phyloP scores from a whole-genome alignment of 2,329 filamentous ascomycete species.

The Aspergillus costaricaensis region DNA sequence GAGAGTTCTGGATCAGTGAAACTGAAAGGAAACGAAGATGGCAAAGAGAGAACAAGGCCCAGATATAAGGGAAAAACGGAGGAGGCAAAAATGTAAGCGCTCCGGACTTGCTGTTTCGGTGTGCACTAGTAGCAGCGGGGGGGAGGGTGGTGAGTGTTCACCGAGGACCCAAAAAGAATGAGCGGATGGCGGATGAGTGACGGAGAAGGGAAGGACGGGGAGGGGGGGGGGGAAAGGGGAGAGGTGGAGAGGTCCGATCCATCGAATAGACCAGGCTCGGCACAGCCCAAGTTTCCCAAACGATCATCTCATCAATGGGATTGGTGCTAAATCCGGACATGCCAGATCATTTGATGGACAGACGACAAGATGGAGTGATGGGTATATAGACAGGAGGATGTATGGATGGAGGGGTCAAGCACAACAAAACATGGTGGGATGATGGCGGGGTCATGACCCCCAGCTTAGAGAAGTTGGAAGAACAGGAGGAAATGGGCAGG shows the following conservation, averaged over 20 bases:
- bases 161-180: conserved; percentile 44
- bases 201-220: conserved; percentile 13
- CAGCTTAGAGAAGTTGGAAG: not conserved
- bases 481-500: not conserved
- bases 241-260: conserved; percentile 22
- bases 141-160: conserved; percentile 38
- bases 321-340: not conserved
- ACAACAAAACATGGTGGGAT: conserved; percentile 14
- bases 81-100: conserved; percentile 16
- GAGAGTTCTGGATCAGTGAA: conserved; percentile 26
- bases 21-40: conserved; percentile 22
- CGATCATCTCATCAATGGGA: not conserved
- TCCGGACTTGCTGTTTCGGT: conserved; percentile 24
- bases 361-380: not conserved
- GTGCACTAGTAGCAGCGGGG: conserved; percentile 33
- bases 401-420: conserved; percentile 1
- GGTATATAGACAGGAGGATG: not conserved
- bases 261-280: conserved; percentile 17
- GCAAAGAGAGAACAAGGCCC: conserved; percentile 22
- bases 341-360: too few species aligned
- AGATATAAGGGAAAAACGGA: conserved; percentile 22
- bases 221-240: conserved; percentile 2
- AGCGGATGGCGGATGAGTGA: conserved; percentile 18
- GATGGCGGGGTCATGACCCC: conserved; percentile 19
- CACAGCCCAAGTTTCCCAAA: not conserved